Conservation (phyloP, 176 grass and related monocot genomes). For the Aegilops umbellulata region DNA sequence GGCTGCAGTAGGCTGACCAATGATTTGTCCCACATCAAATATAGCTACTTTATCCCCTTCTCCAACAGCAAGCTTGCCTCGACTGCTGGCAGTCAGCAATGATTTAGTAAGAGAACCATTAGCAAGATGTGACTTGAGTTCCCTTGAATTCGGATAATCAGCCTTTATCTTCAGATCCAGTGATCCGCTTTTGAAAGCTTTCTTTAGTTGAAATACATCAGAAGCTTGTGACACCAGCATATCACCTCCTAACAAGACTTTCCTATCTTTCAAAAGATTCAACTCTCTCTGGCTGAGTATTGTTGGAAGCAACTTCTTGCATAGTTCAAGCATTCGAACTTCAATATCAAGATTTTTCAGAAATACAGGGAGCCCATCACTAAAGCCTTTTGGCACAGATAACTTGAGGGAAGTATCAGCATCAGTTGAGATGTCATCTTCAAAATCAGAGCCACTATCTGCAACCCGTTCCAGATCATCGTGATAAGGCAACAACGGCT, state of each 20-base stretch:
- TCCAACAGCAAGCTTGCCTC: constrained; percentile 95
- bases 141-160: constrained; percentile 92
- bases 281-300: constrained; percentile 68
- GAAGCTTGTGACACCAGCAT: constrained; percentile 54
- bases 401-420: constrained; percentile 63
- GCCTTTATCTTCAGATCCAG: constrained; percentile 92
- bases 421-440: constrained; percentile 79
- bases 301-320: constrained; percentile 77
- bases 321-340: constrained; percentile 75
- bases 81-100: constrained; percentile 66
- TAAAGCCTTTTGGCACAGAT: constrained; percentile 72
- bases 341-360: constrained; percentile 72
- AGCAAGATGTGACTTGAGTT: constrained; percentile 87
- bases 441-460: constrained; percentile 95
- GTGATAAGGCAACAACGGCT: constrained; percentile 60
- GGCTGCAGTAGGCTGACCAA: constrained; percentile 78
- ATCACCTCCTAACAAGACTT: constrained; percentile 72
- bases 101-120: constrained; percentile 85
- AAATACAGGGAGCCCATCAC: constrained; percentile 61
- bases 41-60: constrained; percentile 97
- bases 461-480: constrained; percentile 68
- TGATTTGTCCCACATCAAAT: constrained; percentile 95
- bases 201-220: constrained; percentile 89
- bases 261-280: constrained; percentile 83
- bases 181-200: constrained; percentile 95